These are phyloP conservation scores for Penicillium macrosclerotiorum DNA, from an alignment of 495 filamentous ascomycete species.

Conservation along the genomic window DNA sequence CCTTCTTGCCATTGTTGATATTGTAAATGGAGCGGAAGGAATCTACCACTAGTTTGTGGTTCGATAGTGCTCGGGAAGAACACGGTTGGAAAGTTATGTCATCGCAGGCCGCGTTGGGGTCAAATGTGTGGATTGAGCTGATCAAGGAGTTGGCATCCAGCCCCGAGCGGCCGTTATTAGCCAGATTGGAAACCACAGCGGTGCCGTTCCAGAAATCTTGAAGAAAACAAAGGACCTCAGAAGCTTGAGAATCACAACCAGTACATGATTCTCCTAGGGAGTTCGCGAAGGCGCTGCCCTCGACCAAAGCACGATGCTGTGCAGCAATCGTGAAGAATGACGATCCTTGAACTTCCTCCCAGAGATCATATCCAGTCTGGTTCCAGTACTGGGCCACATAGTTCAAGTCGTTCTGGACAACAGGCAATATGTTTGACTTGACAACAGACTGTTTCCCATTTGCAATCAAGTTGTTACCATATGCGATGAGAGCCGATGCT, in stretches of 20 bases:
- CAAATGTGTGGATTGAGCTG: slow-evolving; percentile 44
- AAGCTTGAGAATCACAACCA: slow-evolving; percentile 44
- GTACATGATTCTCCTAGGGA: slow-evolving; percentile 41
- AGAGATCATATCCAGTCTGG: slow-evolving; percentile 53
- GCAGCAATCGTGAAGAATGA: slow-evolving; percentile 62
- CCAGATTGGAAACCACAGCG: slow-evolving; percentile 41
- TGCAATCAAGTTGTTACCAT: slow-evolving; percentile 30
- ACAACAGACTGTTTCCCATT: slow-evolving; percentile 42
- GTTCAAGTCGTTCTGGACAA: slow-evolving; percentile 55
- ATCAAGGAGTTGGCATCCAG: slow-evolving; percentile 49
- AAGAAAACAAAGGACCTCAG: slow-evolving; percentile 51
- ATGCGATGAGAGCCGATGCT: slow-evolving; percentile 39
- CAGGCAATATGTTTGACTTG: slow-evolving; percentile 47
- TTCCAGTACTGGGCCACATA: slow-evolving; percentile 75
- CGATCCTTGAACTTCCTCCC: slow-evolving; percentile 66
- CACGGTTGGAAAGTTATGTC: slow-evolving; percentile 51
- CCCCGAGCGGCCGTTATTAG: slow-evolving; percentile 41
- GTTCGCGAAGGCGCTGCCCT: slow-evolving; percentile 58
- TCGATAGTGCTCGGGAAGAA: slow-evolving; percentile 44
- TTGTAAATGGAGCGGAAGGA: slow-evolving; percentile 50
- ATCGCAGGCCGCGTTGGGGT: slow-evolving; percentile 48
- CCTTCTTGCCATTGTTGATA: slow-evolving; percentile 36
- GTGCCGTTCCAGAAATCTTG: slow-evolving; percentile 47
- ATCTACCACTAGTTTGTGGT: slow-evolving; percentile 49
- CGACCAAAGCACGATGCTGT: slow-evolving; percentile 57